Base-by-base conservation (phyloP, 2,329 filamentous ascomycete species). In the Cercospora citrullina region DNA sequence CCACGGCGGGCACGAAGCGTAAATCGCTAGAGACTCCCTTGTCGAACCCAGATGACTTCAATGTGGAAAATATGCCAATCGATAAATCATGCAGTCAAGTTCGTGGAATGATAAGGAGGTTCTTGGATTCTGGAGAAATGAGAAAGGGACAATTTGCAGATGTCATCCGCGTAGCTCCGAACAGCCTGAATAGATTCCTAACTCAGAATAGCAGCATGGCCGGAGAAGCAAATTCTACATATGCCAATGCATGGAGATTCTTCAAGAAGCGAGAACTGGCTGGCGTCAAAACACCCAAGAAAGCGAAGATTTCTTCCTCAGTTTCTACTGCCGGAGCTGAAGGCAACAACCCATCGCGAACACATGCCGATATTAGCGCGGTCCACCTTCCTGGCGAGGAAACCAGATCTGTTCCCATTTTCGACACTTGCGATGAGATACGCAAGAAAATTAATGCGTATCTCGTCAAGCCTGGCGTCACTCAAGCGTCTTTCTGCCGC, bases 341-440 rank as follows among this genome's bases (percentile, higher is more conserved):
- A 51, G 21, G 10, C 4, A 14, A 30, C 30, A 45, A 30, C 23
- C 33, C 53, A 30, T 51, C 65, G 73, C 71, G 75, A 75, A 79
- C 80, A 66, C 72, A 76, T 39, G 81, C 81, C 36, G 72, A 73
- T 70, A 77, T 86, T 21, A 77, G 79, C 36, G 77, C 70, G 16
- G 75, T 87, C 30, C 61, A 74, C 8, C 79, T 89, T 0, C 77
- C 79, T 0, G 83, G 84, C 12, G 86, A 89, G 75, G 81, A 81
- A 0, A 73, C 76, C 0, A 79, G 81, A 36, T 72, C 66, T 0
- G 85, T 88, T 6, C 76, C 78, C 0, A 78, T 89, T 33, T 88
- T 79, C 73, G 86, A 89, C 69, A 85, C 83, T 5, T 89, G 86
- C 76, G 84, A 88, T 70, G 85, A 86, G 61, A 75, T 89, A 14